Conservation (phyloP, 495 filamentous ascomycete species). For the Xylaria bambusicola region DNA sequence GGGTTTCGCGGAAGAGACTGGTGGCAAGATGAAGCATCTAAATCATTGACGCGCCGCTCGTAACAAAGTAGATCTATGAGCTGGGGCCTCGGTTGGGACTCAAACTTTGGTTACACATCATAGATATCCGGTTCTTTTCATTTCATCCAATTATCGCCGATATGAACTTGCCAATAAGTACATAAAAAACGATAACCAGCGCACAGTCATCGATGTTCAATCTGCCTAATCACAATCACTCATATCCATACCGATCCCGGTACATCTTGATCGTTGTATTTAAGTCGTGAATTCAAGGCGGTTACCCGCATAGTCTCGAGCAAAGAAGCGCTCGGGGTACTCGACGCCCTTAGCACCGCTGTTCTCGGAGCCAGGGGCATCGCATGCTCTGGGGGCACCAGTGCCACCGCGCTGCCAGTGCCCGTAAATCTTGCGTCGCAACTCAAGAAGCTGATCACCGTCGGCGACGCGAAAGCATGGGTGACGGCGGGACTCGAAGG, state of each 20-base stretch:
- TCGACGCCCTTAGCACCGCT: slow-evolving; percentile 58
- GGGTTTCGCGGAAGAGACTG: too few relatives aligned
- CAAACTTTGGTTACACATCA: too few relatives aligned
- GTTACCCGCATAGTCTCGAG: slow-evolving; percentile 64
- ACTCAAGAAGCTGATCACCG: slow-evolving; percentile 44
- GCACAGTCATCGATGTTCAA: too few relatives aligned
- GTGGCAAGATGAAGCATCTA: too few relatives aligned
- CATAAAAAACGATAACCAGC: too few relatives aligned
- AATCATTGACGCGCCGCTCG: too few relatives aligned
- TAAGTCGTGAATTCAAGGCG: slow-evolving; percentile 61
- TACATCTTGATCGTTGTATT: background rate
- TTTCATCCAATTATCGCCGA: too few relatives aligned
- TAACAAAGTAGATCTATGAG: too few relatives aligned
- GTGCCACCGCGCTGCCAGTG: slow-evolving; percentile 52
- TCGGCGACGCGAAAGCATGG: slow-evolving; percentile 59
- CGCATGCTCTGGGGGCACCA: slow-evolving; percentile 53
- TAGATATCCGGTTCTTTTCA: too few relatives aligned
- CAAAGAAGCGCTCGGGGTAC: slow-evolving; percentile 64
- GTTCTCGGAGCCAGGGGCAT: slow-evolving; percentile 54
- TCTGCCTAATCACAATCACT: background rate
- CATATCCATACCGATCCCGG: background rate
- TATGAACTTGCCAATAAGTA: too few relatives aligned
- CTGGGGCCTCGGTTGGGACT: too few relatives aligned
- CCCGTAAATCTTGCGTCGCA: slow-evolving; percentile 55
- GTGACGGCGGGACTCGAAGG: slow-evolving; percentile 49